Conservation (phyloP, 805 yeast genomes). For the Candida sanyiensis region DNA sequence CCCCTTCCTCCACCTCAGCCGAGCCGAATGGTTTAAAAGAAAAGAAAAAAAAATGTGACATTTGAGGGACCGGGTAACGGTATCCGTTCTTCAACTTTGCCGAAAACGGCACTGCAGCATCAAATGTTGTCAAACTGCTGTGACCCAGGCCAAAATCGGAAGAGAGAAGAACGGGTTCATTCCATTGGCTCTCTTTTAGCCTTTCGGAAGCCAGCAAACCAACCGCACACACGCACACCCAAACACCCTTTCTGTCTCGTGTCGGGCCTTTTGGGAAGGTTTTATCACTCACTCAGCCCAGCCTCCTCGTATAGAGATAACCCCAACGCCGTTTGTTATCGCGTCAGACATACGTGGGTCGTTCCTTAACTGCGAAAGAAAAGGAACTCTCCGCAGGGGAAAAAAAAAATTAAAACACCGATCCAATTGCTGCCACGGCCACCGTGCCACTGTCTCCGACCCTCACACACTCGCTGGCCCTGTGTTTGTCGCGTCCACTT, state of each 20-base stretch:
- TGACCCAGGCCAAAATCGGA: no score
- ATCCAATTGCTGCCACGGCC: background rate
- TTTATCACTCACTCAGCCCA: no score
- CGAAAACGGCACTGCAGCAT: slow-evolving; percentile 1
- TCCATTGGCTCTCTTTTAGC: no score
- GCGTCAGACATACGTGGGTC: background rate
- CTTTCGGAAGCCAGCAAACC: no score
- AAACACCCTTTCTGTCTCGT: background rate
- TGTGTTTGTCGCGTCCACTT: no score
- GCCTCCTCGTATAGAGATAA: slow-evolving; percentile 1
- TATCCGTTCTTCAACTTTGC: background rate
- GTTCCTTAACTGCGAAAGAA: background rate
- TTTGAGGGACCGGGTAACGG: background rate
- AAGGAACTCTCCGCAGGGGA: no score
- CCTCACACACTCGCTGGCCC: background rate
- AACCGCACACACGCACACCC: background rate
- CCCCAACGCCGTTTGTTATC: background rate
- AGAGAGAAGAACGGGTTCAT: no score
- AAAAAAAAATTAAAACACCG: no score
- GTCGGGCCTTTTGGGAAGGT: no score
- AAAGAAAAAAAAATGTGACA: background rate
- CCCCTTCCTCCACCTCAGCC: no score
- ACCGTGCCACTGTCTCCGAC: background rate
- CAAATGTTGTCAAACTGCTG: slow-evolving; percentile 2
- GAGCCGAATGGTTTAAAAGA: background rate